These are phyloP conservation scores for Gymnopus androsaceus DNA, from an alignment of 1,284 basidiomycete species.

Conservation along the genomic window DNA sequence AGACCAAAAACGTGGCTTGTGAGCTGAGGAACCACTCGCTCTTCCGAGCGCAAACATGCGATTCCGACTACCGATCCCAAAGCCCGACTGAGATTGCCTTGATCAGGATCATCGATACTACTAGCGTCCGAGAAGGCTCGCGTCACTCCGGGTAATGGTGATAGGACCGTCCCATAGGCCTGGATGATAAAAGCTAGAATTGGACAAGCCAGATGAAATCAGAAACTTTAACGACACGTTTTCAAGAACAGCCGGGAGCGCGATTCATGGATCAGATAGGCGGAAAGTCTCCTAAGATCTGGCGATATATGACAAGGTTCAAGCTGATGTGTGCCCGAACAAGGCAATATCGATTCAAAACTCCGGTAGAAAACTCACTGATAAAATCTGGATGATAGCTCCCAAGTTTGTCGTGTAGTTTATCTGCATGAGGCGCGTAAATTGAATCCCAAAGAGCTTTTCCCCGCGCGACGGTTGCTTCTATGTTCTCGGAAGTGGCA, in stretches of 20 bases:
- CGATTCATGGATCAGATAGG: constrained; percentile 12
- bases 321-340: not conserved
- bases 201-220: constrained; percentile 23
- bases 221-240: constrained; percentile 24
- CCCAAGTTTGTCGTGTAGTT: constrained; percentile 87
- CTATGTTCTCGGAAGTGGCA: constrained; percentile 64
- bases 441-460: constrained; percentile 85
- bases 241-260: constrained; percentile 2
- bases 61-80: constrained; percentile 89
- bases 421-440: constrained; percentile 87
- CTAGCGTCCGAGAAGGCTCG: constrained; percentile 42
- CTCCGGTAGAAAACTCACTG: constrained; percentile 51
- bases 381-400: constrained; percentile 86
- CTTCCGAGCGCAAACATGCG: constrained; percentile 88
- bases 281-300: constrained; percentile 12
- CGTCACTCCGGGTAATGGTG: constrained; percentile 65
- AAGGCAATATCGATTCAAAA: constrained; percentile 1
- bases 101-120: constrained; percentile 50
- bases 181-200: constrained; percentile 87
- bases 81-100: constrained; percentile 84
- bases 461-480: constrained; percentile 67
- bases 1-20: constrained; percentile 93
- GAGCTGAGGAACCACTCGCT: constrained; percentile 88
- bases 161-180: constrained; percentile 85
- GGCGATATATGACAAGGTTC: constrained; percentile 12